phyloP scores from a whole-genome alignment of 805 yeast species.

The Wickerhamiella brachini region DNA sequence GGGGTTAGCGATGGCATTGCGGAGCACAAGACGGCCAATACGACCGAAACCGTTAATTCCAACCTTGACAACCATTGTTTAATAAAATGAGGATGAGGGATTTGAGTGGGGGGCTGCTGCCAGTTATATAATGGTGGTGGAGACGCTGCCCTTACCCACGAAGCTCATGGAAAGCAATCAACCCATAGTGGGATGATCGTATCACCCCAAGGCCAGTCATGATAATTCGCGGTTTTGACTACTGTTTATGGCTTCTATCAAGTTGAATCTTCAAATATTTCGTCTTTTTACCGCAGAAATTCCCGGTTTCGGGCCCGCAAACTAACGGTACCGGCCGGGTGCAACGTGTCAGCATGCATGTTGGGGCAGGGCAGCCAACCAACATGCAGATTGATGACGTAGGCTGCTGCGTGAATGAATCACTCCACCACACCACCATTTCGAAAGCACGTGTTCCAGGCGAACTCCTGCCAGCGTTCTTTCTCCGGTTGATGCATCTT shows the following conservation, averaged over 20 bases:
- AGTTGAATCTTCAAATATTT: neutral
- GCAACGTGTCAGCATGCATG: neutral
- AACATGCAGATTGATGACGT: neutral
- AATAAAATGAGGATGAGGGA: neutral
- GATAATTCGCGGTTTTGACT: neutral
- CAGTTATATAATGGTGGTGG: neutral
- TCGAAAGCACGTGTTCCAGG: neutral
- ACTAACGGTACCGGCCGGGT: neutral
- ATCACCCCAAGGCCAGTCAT: neutral
- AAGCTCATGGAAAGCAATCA: neutral
- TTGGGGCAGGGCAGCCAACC: neutral
- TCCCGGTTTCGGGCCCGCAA: neutral
- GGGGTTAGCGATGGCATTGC: constrained; percentile 61
- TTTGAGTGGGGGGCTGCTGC: neutral
- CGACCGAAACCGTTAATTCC: constrained; percentile 95
- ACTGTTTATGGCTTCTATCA: neutral
- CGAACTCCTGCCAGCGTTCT: neutral
- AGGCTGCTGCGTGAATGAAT: neutral
- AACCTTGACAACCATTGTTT: constrained; percentile 38
- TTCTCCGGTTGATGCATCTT: neutral
- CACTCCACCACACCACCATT: neutral
- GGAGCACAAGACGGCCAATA: constrained; percentile 77
- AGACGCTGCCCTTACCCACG: neutral
- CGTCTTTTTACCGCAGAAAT: neutral
- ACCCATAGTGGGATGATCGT: neutral